Evolutionary conservation across 1,284 basidiomycete genomes (phyloP), one percentile per base, ranked within the genome.

Genomic region (Pyrrhoderma lamaoense): DNA sequence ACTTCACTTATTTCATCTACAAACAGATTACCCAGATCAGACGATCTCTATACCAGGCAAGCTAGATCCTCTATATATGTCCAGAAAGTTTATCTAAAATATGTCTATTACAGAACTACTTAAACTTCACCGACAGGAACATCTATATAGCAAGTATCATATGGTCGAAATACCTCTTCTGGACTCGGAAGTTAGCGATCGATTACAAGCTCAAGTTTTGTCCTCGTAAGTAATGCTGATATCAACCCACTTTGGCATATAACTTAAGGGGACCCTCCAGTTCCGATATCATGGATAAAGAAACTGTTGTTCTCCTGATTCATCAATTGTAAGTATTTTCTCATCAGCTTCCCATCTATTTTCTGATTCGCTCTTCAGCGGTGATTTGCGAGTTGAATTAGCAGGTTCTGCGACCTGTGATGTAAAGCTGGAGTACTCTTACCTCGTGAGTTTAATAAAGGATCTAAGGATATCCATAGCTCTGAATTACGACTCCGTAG

Each of bases 101-200:
- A 39, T 45, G 36, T 44, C 16, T 47, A 39, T 13, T 58, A 75
- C 80, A 87, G 73, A 85, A 46, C 58, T 96, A 11, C 76, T 97
- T 55, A 93, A 93, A 65, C 77, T 80, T 11, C 89, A 96, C 64
- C 79, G 93, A 19, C 82, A 86, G 55, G 75, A 89, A 55, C 84
- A 87, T 58, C 67, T 98, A 44, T 88, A 80, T 65, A 72, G 76
- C 21, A 74, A 77, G 36, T 80, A 89, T 64, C 68, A 79, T 14
- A 82, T 97, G 76, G 78, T 88, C 64, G 79, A 87, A 61, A 73
- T 97, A 9, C 93, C 93, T 0, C 67, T 97, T 47, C 71, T 87
- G 37, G 77, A 76, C 31, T 60, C 71, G 2, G 79, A 79, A 14
- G 71, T 89, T 37, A 78, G 89, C 57, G 73, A 79, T 51, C 70